These are phyloP conservation scores for Myxozyma sirexii DNA, from an alignment of 805 yeast genomes.

Conservation along the genomic window DNA sequence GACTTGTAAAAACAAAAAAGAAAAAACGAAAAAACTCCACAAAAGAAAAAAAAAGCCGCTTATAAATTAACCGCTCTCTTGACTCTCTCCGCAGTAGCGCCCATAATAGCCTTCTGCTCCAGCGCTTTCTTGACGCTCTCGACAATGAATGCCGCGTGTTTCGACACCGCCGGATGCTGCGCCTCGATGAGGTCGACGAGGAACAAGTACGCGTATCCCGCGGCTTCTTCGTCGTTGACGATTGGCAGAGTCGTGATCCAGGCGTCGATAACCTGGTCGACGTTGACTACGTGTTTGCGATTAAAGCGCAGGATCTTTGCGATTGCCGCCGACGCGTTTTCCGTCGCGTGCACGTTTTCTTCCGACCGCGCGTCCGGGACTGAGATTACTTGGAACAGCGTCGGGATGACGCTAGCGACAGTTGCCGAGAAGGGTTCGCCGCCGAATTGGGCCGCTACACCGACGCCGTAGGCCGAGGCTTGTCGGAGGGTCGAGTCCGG, in stretches of 20 bases:
- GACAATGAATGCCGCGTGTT: slow-evolving; percentile 50
- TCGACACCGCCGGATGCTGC: slow-evolving; percentile 60
- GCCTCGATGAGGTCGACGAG: slow-evolving; percentile 69
- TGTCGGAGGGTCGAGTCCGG: slow-evolving; percentile 60
- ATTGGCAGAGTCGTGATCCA: slow-evolving; percentile 88
- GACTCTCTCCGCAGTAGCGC: slow-evolving; percentile 33
- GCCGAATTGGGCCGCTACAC: slow-evolving; percentile 83
- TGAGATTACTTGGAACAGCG: slow-evolving; percentile 69
- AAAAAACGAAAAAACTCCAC: not conserved
- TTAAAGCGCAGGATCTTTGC: slow-evolving; percentile 70
- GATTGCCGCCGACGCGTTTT: slow-evolving; percentile 77
- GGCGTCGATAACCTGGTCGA: slow-evolving; percentile 60
- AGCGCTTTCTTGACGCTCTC: slow-evolving; percentile 25
- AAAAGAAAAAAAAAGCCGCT: not conserved
- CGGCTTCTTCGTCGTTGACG: slow-evolving; percentile 82
- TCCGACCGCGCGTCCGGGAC: slow-evolving; percentile 84
- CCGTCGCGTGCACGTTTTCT: slow-evolving; percentile 84
- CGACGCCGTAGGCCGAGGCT: slow-evolving; percentile 81
- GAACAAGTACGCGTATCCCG: slow-evolving; percentile 78
- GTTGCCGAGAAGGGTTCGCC: slow-evolving; percentile 64
- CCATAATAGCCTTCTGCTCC: slow-evolving; percentile 25
- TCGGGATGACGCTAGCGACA: slow-evolving; percentile 69
- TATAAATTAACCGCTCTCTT: slow-evolving; percentile 26
- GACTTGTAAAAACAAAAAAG: not conserved
- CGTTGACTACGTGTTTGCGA: slow-evolving; percentile 54